Percentiles rank a stretch among this genome's conserved stretches.
Evolutionary conservation across 768 basidiomycete genomes (phyloP).

Genomic region (Favolaschia claudopus): DNA sequence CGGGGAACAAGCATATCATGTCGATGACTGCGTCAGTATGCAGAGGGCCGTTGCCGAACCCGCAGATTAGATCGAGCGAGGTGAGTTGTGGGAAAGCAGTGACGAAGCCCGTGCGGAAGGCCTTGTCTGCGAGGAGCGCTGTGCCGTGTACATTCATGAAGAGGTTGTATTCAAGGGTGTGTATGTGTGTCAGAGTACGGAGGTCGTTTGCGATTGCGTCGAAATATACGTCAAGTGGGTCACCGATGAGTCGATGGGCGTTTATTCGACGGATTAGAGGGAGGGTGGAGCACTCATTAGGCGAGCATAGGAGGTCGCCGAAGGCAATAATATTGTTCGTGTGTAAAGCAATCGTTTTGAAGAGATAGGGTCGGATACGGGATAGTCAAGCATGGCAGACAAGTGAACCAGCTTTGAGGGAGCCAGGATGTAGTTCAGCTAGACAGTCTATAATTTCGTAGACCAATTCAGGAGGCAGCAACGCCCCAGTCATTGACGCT

Average conservation of each 20-base stretch:
- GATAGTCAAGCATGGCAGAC: neutral
- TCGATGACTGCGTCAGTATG: neutral
- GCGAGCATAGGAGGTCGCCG: neutral
- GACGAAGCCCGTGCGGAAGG: neutral
- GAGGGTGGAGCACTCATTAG: neutral
- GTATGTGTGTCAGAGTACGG: neutral
- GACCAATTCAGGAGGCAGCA: neutral
- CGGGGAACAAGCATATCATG: neutral
- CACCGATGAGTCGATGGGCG: neutral
- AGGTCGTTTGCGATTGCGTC: neutral
- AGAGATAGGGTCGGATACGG: constrained; percentile 1
- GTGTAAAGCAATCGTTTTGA: neutral
- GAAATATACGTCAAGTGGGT: neutral
- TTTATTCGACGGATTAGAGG: neutral
- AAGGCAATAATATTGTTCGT: neutral
- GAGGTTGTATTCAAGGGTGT: neutral
- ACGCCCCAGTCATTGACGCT: too few species aligned
- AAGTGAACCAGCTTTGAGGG: neutral
- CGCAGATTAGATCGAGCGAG: neutral
- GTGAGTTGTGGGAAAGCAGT: neutral
- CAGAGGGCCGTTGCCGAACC: neutral
- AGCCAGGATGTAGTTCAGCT: neutral
- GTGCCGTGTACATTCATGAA: neutral
- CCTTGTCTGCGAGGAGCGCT: neutral
- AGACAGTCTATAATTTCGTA: constrained; percentile 4